Percentiles rank a stretch among this genome's conserved stretches.
phyloP scores from a whole-genome alignment of 768 basidiomycete species.

The Dacryopinax primogenitus region DNA sequence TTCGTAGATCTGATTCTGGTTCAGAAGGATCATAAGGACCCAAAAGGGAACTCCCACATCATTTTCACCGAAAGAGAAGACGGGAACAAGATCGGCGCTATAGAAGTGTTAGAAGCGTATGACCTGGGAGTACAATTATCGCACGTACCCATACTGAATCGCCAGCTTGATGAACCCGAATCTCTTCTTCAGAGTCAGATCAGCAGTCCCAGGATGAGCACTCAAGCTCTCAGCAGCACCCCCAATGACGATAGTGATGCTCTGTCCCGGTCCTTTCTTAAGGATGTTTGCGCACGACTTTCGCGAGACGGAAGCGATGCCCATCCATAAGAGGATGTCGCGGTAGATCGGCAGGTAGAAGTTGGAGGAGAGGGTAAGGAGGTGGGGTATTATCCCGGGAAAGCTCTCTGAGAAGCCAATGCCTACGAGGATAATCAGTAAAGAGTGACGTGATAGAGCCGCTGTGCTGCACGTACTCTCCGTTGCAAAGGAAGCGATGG shows the following conservation, averaged over 20 bases:
- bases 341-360: constrained; percentile 89
- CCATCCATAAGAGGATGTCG: constrained; percentile 73
- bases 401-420: constrained; percentile 82
- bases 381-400: constrained; percentile 85
- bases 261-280: constrained; percentile 41
- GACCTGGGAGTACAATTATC: not conserved
- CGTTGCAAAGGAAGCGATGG: constrained; percentile 88
- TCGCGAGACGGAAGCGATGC: constrained; percentile 88
- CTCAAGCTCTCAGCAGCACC: constrained; percentile 90
- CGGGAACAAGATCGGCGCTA: constrained; percentile 90
- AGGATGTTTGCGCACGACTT: constrained; percentile 82
- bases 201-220: constrained; percentile 94
- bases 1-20: constrained; percentile 62
- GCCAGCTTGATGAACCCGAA: constrained; percentile 93
- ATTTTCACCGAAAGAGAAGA: constrained; percentile 98
- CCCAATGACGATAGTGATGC: constrained; percentile 87
- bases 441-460: constrained; percentile 4
- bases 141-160: constrained; percentile 66
- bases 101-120: not conserved
- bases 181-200: constrained; percentile 39
- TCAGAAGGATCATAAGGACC: constrained; percentile 5
- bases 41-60: constrained; percentile 47
- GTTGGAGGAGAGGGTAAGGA: constrained; percentile 80
- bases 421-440: constrained; percentile 32
- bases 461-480: constrained; percentile 46